Percentiles rank a stretch among this genome's conserved stretches.
These are phyloP conservation scores for Xylariaceae sp. DNA, from an alignment of 2,329 filamentous ascomycete genomes.

Conservation along the genomic window DNA sequence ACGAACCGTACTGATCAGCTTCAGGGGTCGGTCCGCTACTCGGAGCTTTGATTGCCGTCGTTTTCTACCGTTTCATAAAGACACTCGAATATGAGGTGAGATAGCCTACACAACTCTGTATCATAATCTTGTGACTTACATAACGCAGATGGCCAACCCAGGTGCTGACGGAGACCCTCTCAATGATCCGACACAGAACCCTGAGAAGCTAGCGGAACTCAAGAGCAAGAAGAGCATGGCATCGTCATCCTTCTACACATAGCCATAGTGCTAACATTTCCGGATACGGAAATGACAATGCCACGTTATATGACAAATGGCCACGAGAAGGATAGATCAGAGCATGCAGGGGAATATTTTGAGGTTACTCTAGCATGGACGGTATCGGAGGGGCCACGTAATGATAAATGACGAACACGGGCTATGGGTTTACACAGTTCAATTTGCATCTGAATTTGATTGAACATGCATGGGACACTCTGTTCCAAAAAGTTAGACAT, in stretches of 20 bases:
- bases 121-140: neutral
- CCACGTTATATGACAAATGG: no score
- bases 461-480: no score
- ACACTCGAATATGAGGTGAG: constrained; percentile 32
- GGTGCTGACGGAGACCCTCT: constrained; percentile 39
- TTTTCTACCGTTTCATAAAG: constrained; percentile 36
- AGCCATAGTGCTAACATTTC: neutral
- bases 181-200: constrained; percentile 41
- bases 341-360: no score
- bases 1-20: neutral
- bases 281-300: no score
- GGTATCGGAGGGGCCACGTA: no score
- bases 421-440: no score
- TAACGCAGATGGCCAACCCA: constrained; percentile 38
- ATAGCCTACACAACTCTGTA: constrained; percentile 14
- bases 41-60: constrained; percentile 35
- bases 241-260: neutral
- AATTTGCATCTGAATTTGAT: no score
- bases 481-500: no score
- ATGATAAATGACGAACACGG: no score
- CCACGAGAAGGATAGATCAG: no score
- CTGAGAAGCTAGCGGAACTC: constrained; percentile 31
- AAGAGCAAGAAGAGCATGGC: neutral
- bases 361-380: no score
- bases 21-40: constrained; percentile 33